Base-by-base conservation (phyloP, 306 rosid genomes). In the Medicago lupulina region DNA sequence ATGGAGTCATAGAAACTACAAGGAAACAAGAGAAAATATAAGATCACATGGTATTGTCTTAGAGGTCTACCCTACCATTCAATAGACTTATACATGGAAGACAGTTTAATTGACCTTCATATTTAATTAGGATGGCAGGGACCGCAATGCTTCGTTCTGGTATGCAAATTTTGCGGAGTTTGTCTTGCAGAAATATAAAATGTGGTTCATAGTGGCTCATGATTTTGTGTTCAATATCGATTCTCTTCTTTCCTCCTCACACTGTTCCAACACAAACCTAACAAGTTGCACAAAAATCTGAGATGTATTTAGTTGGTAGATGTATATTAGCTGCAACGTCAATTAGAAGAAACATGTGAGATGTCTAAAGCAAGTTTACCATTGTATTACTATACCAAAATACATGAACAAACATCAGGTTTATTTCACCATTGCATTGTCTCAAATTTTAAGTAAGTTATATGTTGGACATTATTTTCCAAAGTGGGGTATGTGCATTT, bases 21-120 rank as follows among this genome's bases (percentile, higher is more conserved):
- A 19, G 49, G 66, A 74, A 63, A 75, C 72, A 63, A 74, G 49
- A 71, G 23, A 49, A 50, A 8, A 11, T 39, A 25, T 5, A 36
- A 28, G 70, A 17, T 81, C 89, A 87, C 87, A 69, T 75, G 85
- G 68, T 53, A 70, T 66, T 82, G 85, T 81, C 77, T 34, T 47
- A 50, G 75, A 34, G 38, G 38, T 5, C 38, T 34, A 34, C 38
- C 38, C 38, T 6, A 34, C 38, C 38, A 34, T 34, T 5, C 1
- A 34, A 34, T 1, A 34, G 38, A 34, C 38, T 5, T 34, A 34
- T 34, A 0, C 38, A 34, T 34, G 38, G 4, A 10, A 43, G 5
- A 34, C 5, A 34, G 38, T 34, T 34, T 34, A 34, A 5, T 5
- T 5, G 38, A 34, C 38, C 38, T 13, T 15, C 25, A 12, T 60